Evolutionary conservation across 208 protist genomes (phyloP), one percentile per base, ranked within the genome.

Genomic region (Crithidia expoeki): DNA sequence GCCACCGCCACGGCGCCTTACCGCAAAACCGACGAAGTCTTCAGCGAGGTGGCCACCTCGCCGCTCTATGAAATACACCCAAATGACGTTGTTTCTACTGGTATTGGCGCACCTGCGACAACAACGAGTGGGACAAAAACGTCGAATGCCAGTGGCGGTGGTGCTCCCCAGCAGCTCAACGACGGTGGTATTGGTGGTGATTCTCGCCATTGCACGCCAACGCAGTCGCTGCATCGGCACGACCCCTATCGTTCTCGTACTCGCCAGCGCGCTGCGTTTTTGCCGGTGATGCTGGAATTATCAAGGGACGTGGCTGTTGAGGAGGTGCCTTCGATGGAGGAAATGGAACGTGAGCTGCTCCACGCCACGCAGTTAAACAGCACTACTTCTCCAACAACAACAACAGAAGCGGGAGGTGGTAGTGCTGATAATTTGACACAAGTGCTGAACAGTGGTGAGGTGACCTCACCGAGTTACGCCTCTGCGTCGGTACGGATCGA

Each of bases 221-320:
- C 51, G 2, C 51, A 32, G 28, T 56, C 51, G 11, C 51, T 27
- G 51, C 53, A 58, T 19, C 53, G 30, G 16, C 28, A 42, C 32
- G 30, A 36, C 53, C 9, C 32, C n/a, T 17, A 27, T n/a, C 53
- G 42, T n/a, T 4, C 10, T n/a, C n/a, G n/a, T n/a, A n/a, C 32
- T 19, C 21, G 5, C 40, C 80, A 85, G 63, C 70, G 56, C 3
- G 63, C 72, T 7, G 61, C 83, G 0, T 82, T 86, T 61, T 49
- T 92, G 17, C 84, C 89, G 21, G 77, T 94, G 25, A 61, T 94
- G 72, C 59, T 94, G 36, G 76, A 89, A 77, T 57, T 86, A 27
- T 56, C 79, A 11, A 16, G 53, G 21, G 80, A 83, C 19, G 72
- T 65, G 10, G 68, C 61, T 0, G 53, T 49, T 42, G 68, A 76